These are phyloP conservation scores for Aphanomyces cochlioides DNA, from an alignment of 352 stramenopile genomes.

Conservation along the genomic window DNA sequence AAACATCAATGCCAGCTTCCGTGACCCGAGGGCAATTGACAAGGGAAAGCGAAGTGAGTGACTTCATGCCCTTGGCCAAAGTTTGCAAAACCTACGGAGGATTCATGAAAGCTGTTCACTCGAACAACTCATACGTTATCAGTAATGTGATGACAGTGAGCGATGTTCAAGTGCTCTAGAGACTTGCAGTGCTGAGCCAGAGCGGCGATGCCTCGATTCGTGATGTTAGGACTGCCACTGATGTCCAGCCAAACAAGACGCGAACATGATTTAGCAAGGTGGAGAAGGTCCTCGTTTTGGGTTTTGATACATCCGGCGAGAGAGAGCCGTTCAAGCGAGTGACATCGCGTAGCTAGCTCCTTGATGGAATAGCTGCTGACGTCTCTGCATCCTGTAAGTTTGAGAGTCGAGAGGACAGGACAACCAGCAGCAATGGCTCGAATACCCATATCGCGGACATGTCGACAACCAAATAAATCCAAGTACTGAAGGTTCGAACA, in stretches of 20 bases:
- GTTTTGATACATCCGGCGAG: conserved; percentile 80
- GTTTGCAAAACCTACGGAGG: conserved; percentile 30
- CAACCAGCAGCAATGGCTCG: conserved; percentile 81
- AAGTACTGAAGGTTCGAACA: conserved; percentile 72
- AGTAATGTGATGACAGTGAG: conserved; percentile 65
- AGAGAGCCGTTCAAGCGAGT: conserved; percentile 67
- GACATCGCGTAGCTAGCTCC: conserved; percentile 68
- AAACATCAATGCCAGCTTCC: conserved; percentile 58
- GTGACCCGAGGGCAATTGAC: conserved; percentile 66
- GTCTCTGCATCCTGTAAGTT: conserved; percentile 79
- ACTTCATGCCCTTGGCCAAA: conserved; percentile 35
- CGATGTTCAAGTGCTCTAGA: conserved; percentile 71
- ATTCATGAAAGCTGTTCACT: background rate
- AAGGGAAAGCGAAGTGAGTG: conserved; percentile 52
- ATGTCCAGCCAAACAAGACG: conserved; percentile 79
- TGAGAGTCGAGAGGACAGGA: conserved; percentile 74
- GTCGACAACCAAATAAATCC: conserved; percentile 84
- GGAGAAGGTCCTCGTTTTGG: conserved; percentile 63
- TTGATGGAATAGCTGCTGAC: conserved; percentile 73
- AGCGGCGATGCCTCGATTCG: conserved; percentile 49
- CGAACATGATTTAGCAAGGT: conserved; percentile 49
- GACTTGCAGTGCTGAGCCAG: conserved; percentile 54
- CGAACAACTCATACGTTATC: conserved; percentile 45
- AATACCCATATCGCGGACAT: conserved; percentile 80
- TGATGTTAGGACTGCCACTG: conserved; percentile 66